These are phyloP conservation scores for Draba incana DNA, from an alignment of 345 rosid species.

Conservation along the genomic window DNA sequence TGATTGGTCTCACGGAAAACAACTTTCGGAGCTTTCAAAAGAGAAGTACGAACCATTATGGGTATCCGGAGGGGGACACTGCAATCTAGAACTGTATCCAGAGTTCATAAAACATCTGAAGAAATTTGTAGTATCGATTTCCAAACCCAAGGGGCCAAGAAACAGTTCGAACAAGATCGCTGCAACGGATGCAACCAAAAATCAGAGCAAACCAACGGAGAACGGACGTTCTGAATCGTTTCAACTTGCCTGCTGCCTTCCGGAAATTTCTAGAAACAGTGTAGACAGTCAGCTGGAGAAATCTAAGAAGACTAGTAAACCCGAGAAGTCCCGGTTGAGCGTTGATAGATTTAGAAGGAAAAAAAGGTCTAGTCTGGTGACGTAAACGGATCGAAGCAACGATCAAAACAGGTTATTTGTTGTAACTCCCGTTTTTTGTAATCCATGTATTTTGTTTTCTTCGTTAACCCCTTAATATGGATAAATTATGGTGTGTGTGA, in stretches of 20 bases:
- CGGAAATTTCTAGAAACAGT: conserved; percentile 89
- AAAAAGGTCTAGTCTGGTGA: conserved; percentile 78
- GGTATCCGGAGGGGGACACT: conserved; percentile 92
- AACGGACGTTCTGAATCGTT: conserved; percentile 66
- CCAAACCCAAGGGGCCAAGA: conserved; percentile 59
- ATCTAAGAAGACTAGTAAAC: conserved; percentile 80
- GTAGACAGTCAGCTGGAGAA: conserved; percentile 94
- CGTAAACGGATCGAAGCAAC: not conserved
- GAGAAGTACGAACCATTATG: conserved; percentile 88
- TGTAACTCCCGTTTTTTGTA: conserved; percentile 22
- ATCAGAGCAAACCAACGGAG: conserved; percentile 56
- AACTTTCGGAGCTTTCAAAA: conserved; percentile 85
- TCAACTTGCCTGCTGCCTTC: conserved; percentile 64
- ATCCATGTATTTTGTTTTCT: conserved; percentile 22
- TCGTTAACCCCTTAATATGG: conserved; percentile 4
- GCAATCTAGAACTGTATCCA: conserved; percentile 92
- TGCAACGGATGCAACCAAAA: conserved; percentile 45
- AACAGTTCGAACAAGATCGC: conserved; percentile 46
- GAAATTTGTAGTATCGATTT: conserved; percentile 69
- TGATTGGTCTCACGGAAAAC: conserved; percentile 90
- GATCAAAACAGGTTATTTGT: conserved; percentile 23
- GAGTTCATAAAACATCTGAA: conserved; percentile 89
- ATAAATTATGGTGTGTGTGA: conserved; percentile 33
- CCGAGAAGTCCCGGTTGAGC: conserved; percentile 95
- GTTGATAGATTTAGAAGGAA: conserved; percentile 84